Evolutionary conservation across 2,329 filamentous ascomycete species (phyloP), one percentile per base, ranked within the genome.

Genomic region (Rugonectria rugulosa): DNA sequence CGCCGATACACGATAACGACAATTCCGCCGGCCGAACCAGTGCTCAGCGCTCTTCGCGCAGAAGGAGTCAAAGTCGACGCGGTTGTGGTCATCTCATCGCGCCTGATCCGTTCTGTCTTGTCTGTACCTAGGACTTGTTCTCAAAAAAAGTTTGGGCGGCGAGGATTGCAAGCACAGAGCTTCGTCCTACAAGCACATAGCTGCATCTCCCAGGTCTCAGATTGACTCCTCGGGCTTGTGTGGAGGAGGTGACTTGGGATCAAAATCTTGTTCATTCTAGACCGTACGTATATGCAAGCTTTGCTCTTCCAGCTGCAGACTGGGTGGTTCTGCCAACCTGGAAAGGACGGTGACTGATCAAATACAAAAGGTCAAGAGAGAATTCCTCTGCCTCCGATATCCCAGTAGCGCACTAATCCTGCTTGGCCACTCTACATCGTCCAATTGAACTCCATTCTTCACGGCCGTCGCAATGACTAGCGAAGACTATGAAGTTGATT

Each of bases 401-500:
- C 62, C 68, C 52, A 44, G 62, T 62, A 64, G 54, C 34, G 20
- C 43, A 50, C 17, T 41, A n/a, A 21, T 45, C 37, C 38, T 51
- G 44, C 54, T 40, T n/a, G 42, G 32, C 48, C 46, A n/a, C 20
- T 50, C 50, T 51, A 48, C 57, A 56, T 27, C 50, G 61, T 52
- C 58, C 46, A 60, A 29, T 38, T 60, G 61, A 58, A 51, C 59
- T 38, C 42, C 42, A 51, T 54, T 38, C 56, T 48, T 31, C 53
- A 37, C 21, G 48, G 56, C 21, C 38, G 43, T 46, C 68, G 75
- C 68, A 45, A 89, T 89, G 87, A 84, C 86, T 64, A 87, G 89
- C 67, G 86, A 88, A 68, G 86, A 88, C 66, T 89, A 88, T 72
- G 87, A 89, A 66, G 88, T 90, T 75, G 87, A 90, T 64, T 87